Base-by-base conservation (phyloP, 768 basidiomycete genomes). In the Rossbeevera mucosa region DNA sequence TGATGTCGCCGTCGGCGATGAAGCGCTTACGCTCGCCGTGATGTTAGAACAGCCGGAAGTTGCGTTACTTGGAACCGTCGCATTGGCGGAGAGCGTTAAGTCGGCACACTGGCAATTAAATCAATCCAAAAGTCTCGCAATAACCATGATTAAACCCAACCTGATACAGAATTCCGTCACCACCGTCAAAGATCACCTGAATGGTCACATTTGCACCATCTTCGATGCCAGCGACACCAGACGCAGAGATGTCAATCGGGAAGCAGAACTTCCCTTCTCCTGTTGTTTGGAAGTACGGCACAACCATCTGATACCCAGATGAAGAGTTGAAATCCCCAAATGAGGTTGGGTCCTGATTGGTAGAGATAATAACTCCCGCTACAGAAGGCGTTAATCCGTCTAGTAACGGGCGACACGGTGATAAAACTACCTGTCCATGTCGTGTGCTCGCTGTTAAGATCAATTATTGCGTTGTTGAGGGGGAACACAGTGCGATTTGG, bases 191-290 rank as follows among this genome's bases (percentile, higher is more conserved):
- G 25, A 80, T 57, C 21, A 90, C 60, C 68, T 88, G 83, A 44
- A 93, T 71, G 1, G 91, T 91, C 33, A 88, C 83, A 56, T 89
- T 85, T 18, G 80, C 75, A 8, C 89, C 88, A 53, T 84, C 75
- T 49, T 71, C 66, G 46, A 87, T 63, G 13, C 76, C 78, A 29
- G 71, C 65, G 25, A 88, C 70, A 29, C 73, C 72, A 36, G 77
- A 74, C 0, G 69, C 60, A 1, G 73, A 64, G 47, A 92, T 70
- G 64, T 89, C 72, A 51, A 94, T 74, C 2, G 82, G 80, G 52
- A 88, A 74, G 66, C 92, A 94, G 60, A 74, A 80, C 2, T 59
- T 52, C 13, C 91, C 91, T 59, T 81, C 80, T 18, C 82, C 81
- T 14, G 61, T 65, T 25, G 73, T 66, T 53, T 76, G 64, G 64